phyloP scores from a whole-genome alignment of 192 early-diverging fungal genomes.

The Gonapodya sp. region DNA sequence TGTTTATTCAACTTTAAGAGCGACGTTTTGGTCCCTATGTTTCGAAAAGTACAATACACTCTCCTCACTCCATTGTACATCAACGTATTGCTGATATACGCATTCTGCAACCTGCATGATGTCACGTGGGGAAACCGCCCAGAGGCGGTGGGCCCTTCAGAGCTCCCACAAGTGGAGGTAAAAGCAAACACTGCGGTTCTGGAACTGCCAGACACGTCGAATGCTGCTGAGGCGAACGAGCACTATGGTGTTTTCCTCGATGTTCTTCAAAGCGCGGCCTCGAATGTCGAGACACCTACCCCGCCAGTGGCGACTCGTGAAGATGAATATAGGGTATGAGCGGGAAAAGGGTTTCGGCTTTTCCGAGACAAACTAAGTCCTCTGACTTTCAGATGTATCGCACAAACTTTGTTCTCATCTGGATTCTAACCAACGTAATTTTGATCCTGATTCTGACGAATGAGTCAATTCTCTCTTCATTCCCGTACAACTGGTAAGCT shows the following conservation, averaged over 20 bases:
- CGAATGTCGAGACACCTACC: neutral
- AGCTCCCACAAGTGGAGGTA: neutral
- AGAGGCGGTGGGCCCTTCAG: constrained; percentile 68
- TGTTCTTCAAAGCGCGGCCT: neutral
- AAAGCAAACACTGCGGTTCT: constrained; percentile 41
- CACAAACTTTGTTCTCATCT: constrained; percentile 66
- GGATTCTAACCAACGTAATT: constrained; percentile 80
- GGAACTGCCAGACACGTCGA: constrained; percentile 56
- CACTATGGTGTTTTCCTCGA: constrained; percentile 56
- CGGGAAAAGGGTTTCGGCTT: constrained; percentile 48
- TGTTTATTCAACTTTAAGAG: constrained; percentile 14
- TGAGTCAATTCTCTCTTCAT: neutral
- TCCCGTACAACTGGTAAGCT: neutral
- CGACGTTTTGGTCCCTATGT: neutral
- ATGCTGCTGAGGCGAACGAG: constrained; percentile 61
- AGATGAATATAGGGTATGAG: constrained; percentile 29
- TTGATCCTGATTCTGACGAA: constrained; percentile 65
- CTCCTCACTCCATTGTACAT: constrained; percentile 76
- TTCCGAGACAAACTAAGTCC: constrained; percentile 37
- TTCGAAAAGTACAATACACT: constrained; percentile 62
- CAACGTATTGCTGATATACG: constrained; percentile 57
- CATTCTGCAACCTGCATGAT: constrained; percentile 84
- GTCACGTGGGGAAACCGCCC: constrained; percentile 85
- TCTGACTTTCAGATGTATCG: constrained; percentile 75
- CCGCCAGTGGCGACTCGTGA: neutral